Percentiles rank a stretch among this genome's conserved stretches.
Conservation (phyloP, 1,284 basidiomycete genomes). For the Microbotryum saponariae region DNA sequence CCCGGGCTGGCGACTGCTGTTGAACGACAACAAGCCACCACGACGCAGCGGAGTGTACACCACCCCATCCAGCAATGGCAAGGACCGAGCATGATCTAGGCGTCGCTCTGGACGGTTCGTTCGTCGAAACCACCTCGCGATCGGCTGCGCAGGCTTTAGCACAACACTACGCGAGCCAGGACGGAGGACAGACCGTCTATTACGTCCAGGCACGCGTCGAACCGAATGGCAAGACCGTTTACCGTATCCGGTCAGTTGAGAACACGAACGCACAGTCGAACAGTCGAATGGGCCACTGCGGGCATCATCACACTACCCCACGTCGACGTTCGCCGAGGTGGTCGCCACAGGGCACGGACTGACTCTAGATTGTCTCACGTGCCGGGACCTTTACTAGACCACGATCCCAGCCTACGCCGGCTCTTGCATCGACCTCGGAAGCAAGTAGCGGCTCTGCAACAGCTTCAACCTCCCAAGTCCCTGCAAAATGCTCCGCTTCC, state of each 20-base stretch:
- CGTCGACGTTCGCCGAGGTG: not conserved
- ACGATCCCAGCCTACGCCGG: not conserved
- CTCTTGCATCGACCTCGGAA: not conserved
- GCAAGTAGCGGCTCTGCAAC: too few species aligned
- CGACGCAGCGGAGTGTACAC: too few species aligned
- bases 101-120: slow-evolving; percentile 16
- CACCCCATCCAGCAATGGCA: too few species aligned
- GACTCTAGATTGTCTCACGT: not conserved
- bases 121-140: slow-evolving; percentile 32
- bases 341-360: too few species aligned
- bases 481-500: too few species aligned
- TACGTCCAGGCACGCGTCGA: slow-evolving; percentile 18
- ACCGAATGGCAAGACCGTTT: slow-evolving; percentile 26
- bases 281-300: too few species aligned
- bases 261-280: too few species aligned
- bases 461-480: too few species aligned
- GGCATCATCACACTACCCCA: not conserved
- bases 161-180: slow-evolving; percentile 16
- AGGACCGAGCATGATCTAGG: slow-evolving; percentile 8
- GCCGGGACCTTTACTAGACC: not conserved
- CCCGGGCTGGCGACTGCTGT: too few species aligned
- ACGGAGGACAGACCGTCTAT: slow-evolving; percentile 14
- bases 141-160: slow-evolving; percentile 29
- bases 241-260: slow-evolving; percentile 27
- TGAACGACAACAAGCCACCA: too few species aligned